A percentile compares a stretch with the other conserved stretches of the same genome.
Evolutionary conservation across 352 stramenopile genomes (phyloP).

Genomic region (Globisporangium barbulae): DNA sequence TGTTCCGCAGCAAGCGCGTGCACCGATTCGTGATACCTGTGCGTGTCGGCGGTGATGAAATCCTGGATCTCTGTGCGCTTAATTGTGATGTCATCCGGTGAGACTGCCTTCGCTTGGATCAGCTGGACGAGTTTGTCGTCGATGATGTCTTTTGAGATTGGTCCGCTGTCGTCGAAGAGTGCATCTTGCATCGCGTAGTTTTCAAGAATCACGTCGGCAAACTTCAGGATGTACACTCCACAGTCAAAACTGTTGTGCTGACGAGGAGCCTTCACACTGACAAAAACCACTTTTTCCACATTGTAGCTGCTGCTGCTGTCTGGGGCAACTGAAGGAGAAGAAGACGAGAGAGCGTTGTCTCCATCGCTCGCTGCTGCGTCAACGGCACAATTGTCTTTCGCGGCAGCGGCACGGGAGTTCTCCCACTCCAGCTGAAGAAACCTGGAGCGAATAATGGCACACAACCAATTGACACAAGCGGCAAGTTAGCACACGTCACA

Average conservation of each 20-base stretch:
- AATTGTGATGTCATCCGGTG: constrained; percentile 33
- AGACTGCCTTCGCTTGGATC: constrained; percentile 38
- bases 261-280: constrained; percentile 39
- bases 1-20: constrained; percentile 16
- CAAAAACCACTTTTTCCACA: constrained; percentile 27
- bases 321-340: not conserved
- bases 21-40: constrained; percentile 23
- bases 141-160: constrained; percentile 36
- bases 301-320: constrained; percentile 21
- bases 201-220: constrained; percentile 50
- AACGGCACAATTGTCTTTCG: constrained; percentile 8
- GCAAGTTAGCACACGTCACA: not conserved
- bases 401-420: constrained; percentile 19
- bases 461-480: not conserved
- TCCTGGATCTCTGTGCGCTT: constrained; percentile 32
- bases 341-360: not conserved
- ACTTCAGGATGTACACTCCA: constrained; percentile 64
- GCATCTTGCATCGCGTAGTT: constrained; percentile 30
- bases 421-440: constrained; percentile 58
- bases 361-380: not conserved
- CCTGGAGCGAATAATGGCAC: constrained; percentile 17
- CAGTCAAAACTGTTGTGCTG: constrained; percentile 71
- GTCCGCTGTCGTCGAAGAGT: constrained; percentile 23
- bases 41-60: constrained; percentile 31
- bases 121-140: constrained; percentile 37